Evolutionary conservation across 306 rosid genomes (phyloP).

Genomic region (Citrullus colocynthis): DNA sequence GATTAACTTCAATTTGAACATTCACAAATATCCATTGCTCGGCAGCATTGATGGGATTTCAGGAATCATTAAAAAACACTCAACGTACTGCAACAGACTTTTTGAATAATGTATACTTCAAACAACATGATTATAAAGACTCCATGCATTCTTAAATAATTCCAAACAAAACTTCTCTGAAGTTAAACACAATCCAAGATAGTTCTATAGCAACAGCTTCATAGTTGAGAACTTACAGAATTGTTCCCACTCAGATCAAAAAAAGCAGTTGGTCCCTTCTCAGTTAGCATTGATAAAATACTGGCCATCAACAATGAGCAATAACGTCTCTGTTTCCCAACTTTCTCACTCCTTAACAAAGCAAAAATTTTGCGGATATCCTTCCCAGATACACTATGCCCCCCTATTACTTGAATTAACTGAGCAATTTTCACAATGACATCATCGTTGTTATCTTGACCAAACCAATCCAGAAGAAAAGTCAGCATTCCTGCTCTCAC

Average conservation of each 20-base stretch:
- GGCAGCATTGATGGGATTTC: not conserved
- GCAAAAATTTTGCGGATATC: conserved; percentile 96
- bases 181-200: not conserved
- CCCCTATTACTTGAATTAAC: conserved; percentile 85
- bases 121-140: not conserved
- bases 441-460: conserved; percentile 53
- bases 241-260: conserved; percentile 74
- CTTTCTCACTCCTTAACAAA: conserved; percentile 78
- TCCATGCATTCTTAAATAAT: not conserved
- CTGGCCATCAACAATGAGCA: conserved; percentile 75
- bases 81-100: not conserved
- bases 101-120: not conserved
- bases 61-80: not conserved
- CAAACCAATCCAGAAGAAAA: conserved; percentile 95
- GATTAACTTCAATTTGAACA: not conserved
- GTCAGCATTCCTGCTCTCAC: conserved; percentile 96
- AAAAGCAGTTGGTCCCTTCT: conserved; percentile 96
- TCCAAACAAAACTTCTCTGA: not conserved
- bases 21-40: not conserved
- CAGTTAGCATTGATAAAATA: conserved; percentile 77
- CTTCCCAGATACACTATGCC: conserved; percentile 96
- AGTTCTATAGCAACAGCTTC: not conserved
- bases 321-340: conserved; percentile 61
- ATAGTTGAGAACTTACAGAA: conserved; percentile 53
- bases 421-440: conserved; percentile 71